Base-by-base conservation (phyloP, 306 rosid species). In the Vicia sativa region DNA sequence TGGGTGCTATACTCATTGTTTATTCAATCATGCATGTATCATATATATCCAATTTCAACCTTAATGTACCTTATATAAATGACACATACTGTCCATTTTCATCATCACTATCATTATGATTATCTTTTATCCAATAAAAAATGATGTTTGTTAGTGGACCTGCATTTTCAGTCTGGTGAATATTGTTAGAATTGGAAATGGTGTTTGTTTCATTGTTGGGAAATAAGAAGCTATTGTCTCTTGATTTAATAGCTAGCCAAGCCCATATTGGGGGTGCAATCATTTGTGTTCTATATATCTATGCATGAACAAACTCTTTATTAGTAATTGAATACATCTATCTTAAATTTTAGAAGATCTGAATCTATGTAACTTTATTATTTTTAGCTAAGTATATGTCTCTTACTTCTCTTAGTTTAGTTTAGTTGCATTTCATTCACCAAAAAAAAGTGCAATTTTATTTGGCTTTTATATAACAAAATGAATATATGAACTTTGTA, bases 1-100 rank as follows among this genome's bases (percentile, higher is more conserved):
- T 2, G 58, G 39, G 72, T 35, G 59, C 28, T 37, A 31, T 59
- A 81, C 74, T 81, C 85, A 81, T 77, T 77, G 65, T 80, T 23
- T 3, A 26, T 25, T 66, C 77, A 81, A 65, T 73, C 77, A 81
- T 81, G 71, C 82, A 69, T 37, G 60, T 16, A 63, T 68, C 77
- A 73, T 74, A 68, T 38, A 37, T 59, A 28, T 59, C 71, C 82
- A 25, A 34, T 72, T 70, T 64, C 77, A 49, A 77, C 81, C 81
- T 81, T 68, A 72, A 76, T 77, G 79, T 81, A 80, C 85, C 67
- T 67, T 42, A 69, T 28, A 61, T 38, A 37, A 18, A 18, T 60
- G 43, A 78, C 38, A 28, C 44, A 53, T 26, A 13, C 73, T 48
- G 77, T 54, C 74, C 71, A 61, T 43, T 77, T 81, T 64, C 79